Percentiles rank a stretch among this genome's conserved stretches.
phyloP scores from a whole-genome alignment of 2,329 filamentous ascomycete genomes.

The Alternaria rosae region DNA sequence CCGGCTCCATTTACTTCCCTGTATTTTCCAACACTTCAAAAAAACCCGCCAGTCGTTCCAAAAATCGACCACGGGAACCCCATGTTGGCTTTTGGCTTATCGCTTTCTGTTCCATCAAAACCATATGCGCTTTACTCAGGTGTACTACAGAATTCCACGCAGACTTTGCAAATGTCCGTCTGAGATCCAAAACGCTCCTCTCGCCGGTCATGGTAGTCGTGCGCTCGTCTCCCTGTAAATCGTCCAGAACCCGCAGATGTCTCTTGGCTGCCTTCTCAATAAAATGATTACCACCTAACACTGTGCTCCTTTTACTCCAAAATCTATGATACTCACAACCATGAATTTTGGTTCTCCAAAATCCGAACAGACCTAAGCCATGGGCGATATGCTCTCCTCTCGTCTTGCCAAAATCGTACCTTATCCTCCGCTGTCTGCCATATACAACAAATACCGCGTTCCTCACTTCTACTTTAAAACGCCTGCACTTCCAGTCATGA shows the following conservation, averaged over 20 bases:
- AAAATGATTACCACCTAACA: too few species aligned
- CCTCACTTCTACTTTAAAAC: background rate
- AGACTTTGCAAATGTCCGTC: too few species aligned
- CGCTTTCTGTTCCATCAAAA: background rate
- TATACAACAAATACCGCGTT: background rate
- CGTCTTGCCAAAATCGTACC: background rate
- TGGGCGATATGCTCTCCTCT: background rate
- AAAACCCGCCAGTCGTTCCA: background rate
- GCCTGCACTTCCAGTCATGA: background rate
- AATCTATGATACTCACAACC: rapidly evolving
- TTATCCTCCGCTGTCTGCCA: background rate
- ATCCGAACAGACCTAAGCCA: rapidly evolving
- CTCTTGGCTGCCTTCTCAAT: too few species aligned
- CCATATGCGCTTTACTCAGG: too few species aligned
- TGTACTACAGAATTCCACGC: too few species aligned
- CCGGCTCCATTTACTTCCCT: background rate
- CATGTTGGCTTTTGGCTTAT: background rate
- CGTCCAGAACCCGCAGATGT: too few species aligned
- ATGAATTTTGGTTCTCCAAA: background rate
- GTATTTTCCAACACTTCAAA: background rate
- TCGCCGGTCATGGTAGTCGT: too few species aligned
- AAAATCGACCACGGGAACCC: too few species aligned
- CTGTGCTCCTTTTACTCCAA: too few species aligned
- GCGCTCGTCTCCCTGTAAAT: too few species aligned
- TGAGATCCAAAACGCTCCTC: too few species aligned